A percentile compares a stretch with the other conserved stretches of the same genome.
Evolutionary conservation across 352 stramenopile genomes (phyloP).

Genomic region (Stephanocyclus meneghinianus): DNA sequence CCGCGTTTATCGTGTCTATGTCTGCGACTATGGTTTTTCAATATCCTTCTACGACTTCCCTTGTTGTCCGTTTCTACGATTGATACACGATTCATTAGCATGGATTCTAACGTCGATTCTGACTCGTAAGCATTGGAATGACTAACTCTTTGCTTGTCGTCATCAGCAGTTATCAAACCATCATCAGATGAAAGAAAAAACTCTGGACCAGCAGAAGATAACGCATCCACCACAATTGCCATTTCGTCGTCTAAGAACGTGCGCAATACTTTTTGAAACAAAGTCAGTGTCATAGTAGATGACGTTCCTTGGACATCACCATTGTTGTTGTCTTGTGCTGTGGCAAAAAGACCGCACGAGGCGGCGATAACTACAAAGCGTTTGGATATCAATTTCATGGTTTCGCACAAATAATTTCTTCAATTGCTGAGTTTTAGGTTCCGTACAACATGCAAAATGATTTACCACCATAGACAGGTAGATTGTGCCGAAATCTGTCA

Average conservation of each 20-base stretch:
- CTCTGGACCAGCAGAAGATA: neutral
- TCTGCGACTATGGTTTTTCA: constrained; percentile 7
- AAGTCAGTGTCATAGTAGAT: constrained; percentile 17
- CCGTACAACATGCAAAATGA: no score
- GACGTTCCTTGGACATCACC: neutral
- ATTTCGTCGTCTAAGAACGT: constrained; percentile 33
- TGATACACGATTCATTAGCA: constrained; percentile 12
- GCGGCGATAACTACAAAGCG: neutral
- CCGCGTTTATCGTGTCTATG: neutral
- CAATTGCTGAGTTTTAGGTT: no score
- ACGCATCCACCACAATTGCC: constrained; percentile 14
- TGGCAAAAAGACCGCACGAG: neutral
- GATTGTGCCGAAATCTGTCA: no score
- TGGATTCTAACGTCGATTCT: neutral
- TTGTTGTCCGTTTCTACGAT: constrained; percentile 9
- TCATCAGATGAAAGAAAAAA: neutral
- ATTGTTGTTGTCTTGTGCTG: neutral
- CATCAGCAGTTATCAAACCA: neutral
- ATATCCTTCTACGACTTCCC: constrained; percentile 4
- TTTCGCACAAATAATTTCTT: neutral
- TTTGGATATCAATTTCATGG: neutral
- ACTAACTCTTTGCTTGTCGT: neutral
- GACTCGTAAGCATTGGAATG: neutral
- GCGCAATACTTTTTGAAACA: constrained; percentile 18
- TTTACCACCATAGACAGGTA: no score